phyloP scores from a whole-genome alignment of 1,284 basidiomycete genomes.

The Apiotrichum veenhuisii region DNA sequence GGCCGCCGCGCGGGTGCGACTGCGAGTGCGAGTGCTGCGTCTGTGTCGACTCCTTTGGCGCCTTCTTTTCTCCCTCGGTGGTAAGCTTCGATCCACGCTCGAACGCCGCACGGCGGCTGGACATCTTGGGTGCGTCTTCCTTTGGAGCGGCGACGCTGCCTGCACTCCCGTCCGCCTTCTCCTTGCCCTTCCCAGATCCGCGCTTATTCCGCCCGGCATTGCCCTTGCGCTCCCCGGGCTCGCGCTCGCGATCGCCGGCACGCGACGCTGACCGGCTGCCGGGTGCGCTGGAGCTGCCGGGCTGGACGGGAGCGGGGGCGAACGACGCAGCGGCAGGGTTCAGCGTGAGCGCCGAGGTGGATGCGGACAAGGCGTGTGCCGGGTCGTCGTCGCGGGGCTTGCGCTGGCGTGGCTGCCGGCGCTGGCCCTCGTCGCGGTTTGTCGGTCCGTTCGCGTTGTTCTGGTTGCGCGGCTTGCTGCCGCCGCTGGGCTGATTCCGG shows the following conservation, averaged over 20 bases:
- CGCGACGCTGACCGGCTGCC: background rate
- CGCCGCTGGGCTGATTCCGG: background rate
- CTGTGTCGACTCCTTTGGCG: conserved; percentile 16
- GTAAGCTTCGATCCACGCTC: conserved; percentile 25
- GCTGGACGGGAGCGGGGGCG: conserved; percentile 2
- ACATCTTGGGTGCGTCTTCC: conserved; percentile 7
- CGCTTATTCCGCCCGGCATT: background rate
- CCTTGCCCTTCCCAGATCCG: background rate
- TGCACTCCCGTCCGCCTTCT: background rate
- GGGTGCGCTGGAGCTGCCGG: background rate
- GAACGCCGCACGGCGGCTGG: conserved; percentile 37
- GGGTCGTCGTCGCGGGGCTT: background rate
- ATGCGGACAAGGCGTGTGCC: background rate
- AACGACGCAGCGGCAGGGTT: conserved; percentile 12
- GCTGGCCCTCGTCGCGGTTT: background rate
- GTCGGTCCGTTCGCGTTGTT: background rate
- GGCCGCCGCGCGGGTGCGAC: background rate
- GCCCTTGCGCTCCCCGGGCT: background rate
- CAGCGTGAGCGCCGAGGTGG: conserved; percentile 4
- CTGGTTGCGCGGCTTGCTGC: background rate
- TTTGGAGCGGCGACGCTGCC: background rate
- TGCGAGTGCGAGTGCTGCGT: conserved; percentile 10
- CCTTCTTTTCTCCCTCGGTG: conserved; percentile 7
- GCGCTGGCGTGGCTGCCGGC: background rate
- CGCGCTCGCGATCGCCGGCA: background rate